Evolutionary conservation across 352 stramenopile genomes (phyloP), one percentile per base, ranked within the genome.

Genomic region (Pythium plurisporium): DNA sequence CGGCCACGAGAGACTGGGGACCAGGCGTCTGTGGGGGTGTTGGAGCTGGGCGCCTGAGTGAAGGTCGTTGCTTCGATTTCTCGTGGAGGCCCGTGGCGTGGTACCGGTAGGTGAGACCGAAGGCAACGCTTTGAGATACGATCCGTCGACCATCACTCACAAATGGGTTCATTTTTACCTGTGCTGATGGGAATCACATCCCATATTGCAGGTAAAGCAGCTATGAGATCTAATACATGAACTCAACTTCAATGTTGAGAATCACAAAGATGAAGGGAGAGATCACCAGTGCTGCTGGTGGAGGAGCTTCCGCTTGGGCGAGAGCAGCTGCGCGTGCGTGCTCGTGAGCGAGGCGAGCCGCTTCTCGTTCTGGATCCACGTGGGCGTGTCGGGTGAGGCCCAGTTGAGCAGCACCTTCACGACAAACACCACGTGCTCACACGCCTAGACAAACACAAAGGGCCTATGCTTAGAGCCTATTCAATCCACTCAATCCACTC

Each of bases 341-440:
- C 53, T 68, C 25, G 46, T 56, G 33, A 74, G 59, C 30, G 62
- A 67, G 27, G 66, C 66, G 33, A 71, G 43, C 12, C 65, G 62
- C 52, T 74, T 73, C 31, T 77, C 69, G 37, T 77, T 70, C 50
- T 77, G 69, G 59, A 77, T 74, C 69, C 69, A 77, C 38, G 63
- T 65, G 10, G 69, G 69, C 15, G 69, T 20, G 33, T 84, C 72
- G 4, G 74, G 67, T 1, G 62, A 63, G 26, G 74, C 70, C 74
- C 72, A 84, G 61, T 84, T 84, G 15, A 87, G 44, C 56, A 79
- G 68, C 23, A 62, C 72, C 38, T 82, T 84, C 40, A 81, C 65
- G n/a, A 74, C 48, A 61, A 87, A 82, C 30, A 87, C 69, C 26
- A 79, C 48, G 50, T 87, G 76, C 51, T 87, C 76, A 29, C 72